Conservation (phyloP, 108 stramenopile species). For the Fistulifera solaris region DNA sequence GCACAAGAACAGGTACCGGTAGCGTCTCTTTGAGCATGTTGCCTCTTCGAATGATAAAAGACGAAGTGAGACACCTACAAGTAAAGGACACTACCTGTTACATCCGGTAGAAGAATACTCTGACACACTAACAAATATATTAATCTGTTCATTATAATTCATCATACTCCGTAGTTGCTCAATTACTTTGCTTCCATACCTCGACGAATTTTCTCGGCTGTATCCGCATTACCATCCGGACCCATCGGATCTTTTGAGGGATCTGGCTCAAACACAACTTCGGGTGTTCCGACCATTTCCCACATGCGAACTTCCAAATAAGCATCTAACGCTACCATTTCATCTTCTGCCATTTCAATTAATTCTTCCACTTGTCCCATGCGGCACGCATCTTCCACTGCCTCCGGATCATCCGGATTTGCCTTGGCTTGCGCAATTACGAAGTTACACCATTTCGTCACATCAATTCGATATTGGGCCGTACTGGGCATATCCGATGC, state of each 20-base stretch:
- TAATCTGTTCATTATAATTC: too few relatives aligned
- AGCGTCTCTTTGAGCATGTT: too few relatives aligned
- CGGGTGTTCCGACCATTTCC: constrained; percentile 7
- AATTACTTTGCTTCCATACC: constrained; percentile 4
- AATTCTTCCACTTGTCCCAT: constrained; percentile 90
- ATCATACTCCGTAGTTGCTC: too few relatives aligned
- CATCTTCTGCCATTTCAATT: constrained; percentile 84
- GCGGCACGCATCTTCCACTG: constrained; percentile 75
- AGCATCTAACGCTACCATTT: constrained; percentile 85
- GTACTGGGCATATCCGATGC: constrained; percentile 79
- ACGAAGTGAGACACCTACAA: too few relatives aligned
- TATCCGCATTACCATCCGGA: constrained; percentile 4
- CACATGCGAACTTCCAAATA: constrained; percentile 44
- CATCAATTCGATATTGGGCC: constrained; percentile 76
- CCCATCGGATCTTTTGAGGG: constrained; percentile 7
- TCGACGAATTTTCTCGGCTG: constrained; percentile 2
- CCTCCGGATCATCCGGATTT: constrained; percentile 75
- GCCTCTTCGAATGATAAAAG: too few relatives aligned
- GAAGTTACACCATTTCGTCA: constrained; percentile 67
- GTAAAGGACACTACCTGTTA: too few relatives aligned
- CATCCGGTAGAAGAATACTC: too few relatives aligned
- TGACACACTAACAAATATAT: too few relatives aligned
- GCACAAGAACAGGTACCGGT: too few relatives aligned
- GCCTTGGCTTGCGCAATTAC: constrained; percentile 62
- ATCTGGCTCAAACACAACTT: constrained; percentile 9